Percentiles rank a stretch among this genome's conserved stretches.
Evolutionary conservation across 176 grass and related monocot species (phyloP).

Genomic region (Zizania latifolia): DNA sequence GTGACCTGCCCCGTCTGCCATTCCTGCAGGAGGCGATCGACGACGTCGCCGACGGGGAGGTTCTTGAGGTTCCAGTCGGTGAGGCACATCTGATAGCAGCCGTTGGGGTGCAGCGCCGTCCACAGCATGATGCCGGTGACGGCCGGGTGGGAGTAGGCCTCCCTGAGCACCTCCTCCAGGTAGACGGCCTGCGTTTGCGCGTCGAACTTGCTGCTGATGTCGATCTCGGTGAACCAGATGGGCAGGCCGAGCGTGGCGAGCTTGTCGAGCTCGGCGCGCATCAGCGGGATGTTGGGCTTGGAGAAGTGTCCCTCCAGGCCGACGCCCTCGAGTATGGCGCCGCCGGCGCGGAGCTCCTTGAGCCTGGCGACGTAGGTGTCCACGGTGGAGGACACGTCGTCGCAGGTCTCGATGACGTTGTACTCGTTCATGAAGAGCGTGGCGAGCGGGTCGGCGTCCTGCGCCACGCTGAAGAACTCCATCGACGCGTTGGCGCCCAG

Average conservation of each 20-base stretch:
- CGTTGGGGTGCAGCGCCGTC: conserved; percentile 68
- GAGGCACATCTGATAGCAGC: conserved; percentile 98
- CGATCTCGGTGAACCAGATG: conserved; percentile 97
- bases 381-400: conserved; percentile 69
- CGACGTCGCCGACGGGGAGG: conserved; percentile 63
- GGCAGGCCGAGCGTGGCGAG: conserved; percentile 75
- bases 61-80: conserved; percentile 73
- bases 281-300: conserved; percentile 81
- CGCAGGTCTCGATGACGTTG: conserved; percentile 94
- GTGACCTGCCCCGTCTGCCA: conserved; percentile 55
- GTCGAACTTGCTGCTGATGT: conserved; percentile 71
- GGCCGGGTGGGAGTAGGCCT: conserved; percentile 77
- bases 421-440: conserved; percentile 99
- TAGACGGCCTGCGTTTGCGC: conserved; percentile 66
- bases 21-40: conserved; percentile 69
- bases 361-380: conserved; percentile 67
- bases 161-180: conserved; percentile 84
- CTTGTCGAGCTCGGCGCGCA: conserved; percentile 87
- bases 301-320: conserved; percentile 89
- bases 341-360: conserved; percentile 53
- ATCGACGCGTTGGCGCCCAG: conserved; percentile 68
- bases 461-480: conserved; percentile 88
- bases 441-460: conserved; percentile 81
- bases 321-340: conserved; percentile 74
- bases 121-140: conserved; percentile 88